Percentiles rank a stretch among this genome's conserved stretches.
phyloP scores from a whole-genome alignment of 176 grass and related monocot species.

The Rhipidocladum racemiflorum region DNA sequence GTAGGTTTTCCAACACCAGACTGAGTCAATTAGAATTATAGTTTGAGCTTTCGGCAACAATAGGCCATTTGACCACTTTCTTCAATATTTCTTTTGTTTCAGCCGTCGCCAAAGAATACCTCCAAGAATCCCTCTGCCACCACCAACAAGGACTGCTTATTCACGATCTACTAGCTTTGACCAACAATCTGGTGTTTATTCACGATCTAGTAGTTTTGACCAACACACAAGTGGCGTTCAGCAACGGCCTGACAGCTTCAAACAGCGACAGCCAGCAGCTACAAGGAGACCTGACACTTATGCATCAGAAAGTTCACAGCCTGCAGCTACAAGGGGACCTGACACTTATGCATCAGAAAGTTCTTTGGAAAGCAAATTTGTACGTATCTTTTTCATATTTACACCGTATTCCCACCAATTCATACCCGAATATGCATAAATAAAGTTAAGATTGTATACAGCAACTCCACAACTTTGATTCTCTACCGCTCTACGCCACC shows the following conservation, averaged over 20 bases:
- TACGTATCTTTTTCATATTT: conserved; percentile 34
- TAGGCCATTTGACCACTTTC: conserved; percentile 24
- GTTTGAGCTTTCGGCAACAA: background rate
- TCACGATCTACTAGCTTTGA: conserved; percentile 71
- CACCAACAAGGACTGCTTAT: conserved; percentile 58
- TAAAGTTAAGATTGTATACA: background rate
- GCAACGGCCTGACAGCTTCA: conserved; percentile 38
- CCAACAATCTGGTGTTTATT: conserved; percentile 59
- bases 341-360: conserved; percentile 28
- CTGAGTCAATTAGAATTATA: background rate
- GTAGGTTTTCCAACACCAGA: conserved; percentile 37
- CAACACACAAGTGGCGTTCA: conserved; percentile 47
- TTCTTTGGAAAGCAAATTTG: conserved; percentile 58
- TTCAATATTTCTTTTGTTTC: conserved; percentile 33
- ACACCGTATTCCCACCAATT: background rate
- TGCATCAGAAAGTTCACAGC: conserved; percentile 47
- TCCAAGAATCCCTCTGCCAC: conserved; percentile 61
- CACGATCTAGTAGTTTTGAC: conserved; percentile 68
- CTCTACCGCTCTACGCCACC: background rate
- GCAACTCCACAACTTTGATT: background rate
- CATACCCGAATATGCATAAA: background rate
- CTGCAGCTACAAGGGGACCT: conserved; percentile 33
- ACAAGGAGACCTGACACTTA: conserved; percentile 41
- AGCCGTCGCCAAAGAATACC: conserved; percentile 67
- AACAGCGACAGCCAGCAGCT: conserved; percentile 42